These are phyloP conservation scores for Epichloe scottii DNA, from an alignment of 2,329 filamentous ascomycete species.

Conservation along the genomic window DNA sequence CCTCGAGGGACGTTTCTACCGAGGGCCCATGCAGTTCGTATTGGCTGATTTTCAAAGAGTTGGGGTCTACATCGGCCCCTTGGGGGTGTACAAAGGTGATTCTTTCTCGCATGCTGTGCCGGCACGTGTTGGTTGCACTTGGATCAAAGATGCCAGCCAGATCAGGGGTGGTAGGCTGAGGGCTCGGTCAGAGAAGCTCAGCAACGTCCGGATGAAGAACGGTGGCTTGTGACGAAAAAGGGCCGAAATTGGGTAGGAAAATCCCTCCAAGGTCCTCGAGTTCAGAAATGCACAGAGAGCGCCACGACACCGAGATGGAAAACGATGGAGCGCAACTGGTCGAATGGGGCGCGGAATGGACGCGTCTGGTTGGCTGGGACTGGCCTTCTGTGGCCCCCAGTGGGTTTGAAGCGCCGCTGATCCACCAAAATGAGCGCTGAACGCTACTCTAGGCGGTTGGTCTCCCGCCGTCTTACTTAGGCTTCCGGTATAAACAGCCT, in stretches of 20 bases:
- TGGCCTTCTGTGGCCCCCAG: not conserved
- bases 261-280: not conserved
- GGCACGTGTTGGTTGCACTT: not conserved
- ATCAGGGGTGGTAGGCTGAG: not conserved
- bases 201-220: not conserved
- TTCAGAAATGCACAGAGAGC: not conserved
- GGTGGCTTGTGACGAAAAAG: not conserved
- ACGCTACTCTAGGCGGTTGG: not conserved
- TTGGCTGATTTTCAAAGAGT: constrained; percentile 44
- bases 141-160: not conserved
- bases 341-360: not conserved
- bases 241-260: not conserved
- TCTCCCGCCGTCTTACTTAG: not conserved
- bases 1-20: constrained; percentile 61
- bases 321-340: not conserved
- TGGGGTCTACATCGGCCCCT: constrained; percentile 52
- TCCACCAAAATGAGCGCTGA: too few relatives aligned
- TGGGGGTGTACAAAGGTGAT: constrained; percentile 64
- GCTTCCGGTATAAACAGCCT: not conserved
- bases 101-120: constrained; percentile 54
- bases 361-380: constrained; percentile 1
- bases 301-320: not conserved
- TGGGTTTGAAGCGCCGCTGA: too few relatives aligned
- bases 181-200: not conserved
- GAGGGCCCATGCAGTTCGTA: constrained; percentile 41